These are phyloP conservation scores for Sporothrix curviconia DNA, from an alignment of 2,329 filamentous ascomycete genomes.

Conservation along the genomic window DNA sequence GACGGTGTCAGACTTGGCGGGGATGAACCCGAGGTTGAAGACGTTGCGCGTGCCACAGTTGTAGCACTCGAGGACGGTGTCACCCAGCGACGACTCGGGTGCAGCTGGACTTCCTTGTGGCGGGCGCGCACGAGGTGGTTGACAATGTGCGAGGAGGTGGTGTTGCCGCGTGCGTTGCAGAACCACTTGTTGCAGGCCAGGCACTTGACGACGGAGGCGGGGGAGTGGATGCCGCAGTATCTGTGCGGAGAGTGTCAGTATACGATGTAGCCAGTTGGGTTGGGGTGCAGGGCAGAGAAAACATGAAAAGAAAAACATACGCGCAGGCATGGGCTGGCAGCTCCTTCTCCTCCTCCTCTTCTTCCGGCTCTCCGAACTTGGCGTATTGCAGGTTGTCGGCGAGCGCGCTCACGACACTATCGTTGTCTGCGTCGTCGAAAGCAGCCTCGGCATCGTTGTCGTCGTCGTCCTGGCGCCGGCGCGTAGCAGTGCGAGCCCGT, in stretches of 20 bases:
- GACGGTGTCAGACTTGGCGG: conserved; percentile 95
- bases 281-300: background rate
- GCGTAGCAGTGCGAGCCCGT: conserved; percentile 38
- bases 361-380: conserved; percentile 43
- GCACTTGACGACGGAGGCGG: conserved; percentile 92
- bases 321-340: conserved; percentile 93
- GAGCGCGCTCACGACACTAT: conserved; percentile 71
- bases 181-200: conserved; percentile 97
- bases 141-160: conserved; percentile 94
- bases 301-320: conserved; percentile 46
- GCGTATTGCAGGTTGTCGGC: conserved; percentile 67
- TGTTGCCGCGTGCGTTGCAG: conserved; percentile 93
- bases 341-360: conserved; percentile 76
- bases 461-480: conserved; percentile 74
- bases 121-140: conserved; percentile 95
- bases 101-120: conserved; percentile 97
- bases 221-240: conserved; percentile 96
- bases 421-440: conserved; percentile 73
- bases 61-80: conserved; percentile 96
- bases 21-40: conserved; percentile 94
- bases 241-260: conserved; percentile 40
- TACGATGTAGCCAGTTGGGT: background rate
- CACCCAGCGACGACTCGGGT: conserved; percentile 89
- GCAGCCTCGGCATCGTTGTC: conserved; percentile 74
- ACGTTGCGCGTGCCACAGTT: conserved; percentile 99